Conservation (phyloP, 2,329 filamentous ascomycete species). For the Colletotrichum nymphaeae region DNA sequence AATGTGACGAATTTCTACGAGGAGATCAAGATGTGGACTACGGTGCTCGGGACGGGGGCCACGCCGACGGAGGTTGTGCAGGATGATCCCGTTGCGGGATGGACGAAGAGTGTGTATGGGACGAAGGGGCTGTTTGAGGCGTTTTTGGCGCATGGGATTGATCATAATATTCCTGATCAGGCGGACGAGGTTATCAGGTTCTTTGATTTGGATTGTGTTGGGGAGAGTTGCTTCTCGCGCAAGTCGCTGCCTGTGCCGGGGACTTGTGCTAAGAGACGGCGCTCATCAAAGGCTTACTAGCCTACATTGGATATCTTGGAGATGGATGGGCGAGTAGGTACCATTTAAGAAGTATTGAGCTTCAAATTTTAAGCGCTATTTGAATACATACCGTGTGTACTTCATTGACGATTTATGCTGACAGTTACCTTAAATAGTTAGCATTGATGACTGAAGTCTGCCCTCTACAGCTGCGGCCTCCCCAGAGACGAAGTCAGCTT, state of each 20-base stretch:
- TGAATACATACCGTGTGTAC: background rate
- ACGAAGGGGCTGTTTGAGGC: slow-evolving; percentile 33
- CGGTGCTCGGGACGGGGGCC: slow-evolving; percentile 40
- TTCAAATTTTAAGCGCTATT: background rate
- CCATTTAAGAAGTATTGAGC: background rate
- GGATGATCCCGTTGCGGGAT: slow-evolving; percentile 21
- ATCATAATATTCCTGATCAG: slow-evolving; percentile 36
- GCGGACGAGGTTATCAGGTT: slow-evolving; percentile 36
- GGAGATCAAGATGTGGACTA: slow-evolving; percentile 65
- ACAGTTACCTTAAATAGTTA: background rate
- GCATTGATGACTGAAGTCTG: rapidly evolving
- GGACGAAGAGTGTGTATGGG: slow-evolving; percentile 38
- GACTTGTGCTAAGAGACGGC: background rate
- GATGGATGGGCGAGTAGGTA: background rate
- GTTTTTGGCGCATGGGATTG: slow-evolving; percentile 34
- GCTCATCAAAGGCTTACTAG: background rate
- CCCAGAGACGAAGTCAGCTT: background rate
- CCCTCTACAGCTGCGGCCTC: background rate
- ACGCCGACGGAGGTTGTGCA: slow-evolving; percentile 24
- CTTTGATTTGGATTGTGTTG: slow-evolving; percentile 37
- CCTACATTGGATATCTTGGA: background rate
- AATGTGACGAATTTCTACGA: slow-evolving; percentile 65
- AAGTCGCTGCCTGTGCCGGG: slow-evolving; percentile 19
- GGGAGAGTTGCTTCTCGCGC: slow-evolving; percentile 35
- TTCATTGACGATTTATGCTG: background rate